Base-by-base conservation (phyloP, 1,284 basidiomycete genomes). In the Fomitiporia mediterranea region DNA sequence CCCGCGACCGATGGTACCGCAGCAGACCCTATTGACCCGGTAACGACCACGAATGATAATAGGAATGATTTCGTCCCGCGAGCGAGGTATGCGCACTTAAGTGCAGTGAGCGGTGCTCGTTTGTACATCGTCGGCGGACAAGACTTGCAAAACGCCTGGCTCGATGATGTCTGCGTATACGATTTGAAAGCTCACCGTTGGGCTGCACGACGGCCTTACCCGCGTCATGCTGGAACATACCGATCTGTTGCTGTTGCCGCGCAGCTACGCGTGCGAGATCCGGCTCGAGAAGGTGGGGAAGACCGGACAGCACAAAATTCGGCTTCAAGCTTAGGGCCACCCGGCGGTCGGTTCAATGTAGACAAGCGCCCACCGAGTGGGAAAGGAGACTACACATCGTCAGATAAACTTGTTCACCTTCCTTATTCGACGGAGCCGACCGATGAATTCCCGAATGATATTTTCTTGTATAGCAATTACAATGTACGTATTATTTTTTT, bases 101-200 rank as follows among this genome's bases (percentile, higher is more conserved):
- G 90, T 30, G 86, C 91, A 7, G 79, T 95, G 42, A 88, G 91
- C 8, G 78, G 86, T 4, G 83, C 89, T 67, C 80, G 86, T 38
- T 80, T 98, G n/a, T 88, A 95, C 69, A 81, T 98, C 65, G 92
- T 96, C 53, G 95, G 95, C 7, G 95, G 95, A 2, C 95, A 98
- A 68, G 91, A 97, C 68, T 82, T 91, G 62, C 84, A 81, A 60
- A 94, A 93, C 67, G 86, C 90, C 44, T 93, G 91, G 88, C 75
- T 94, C n/a, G 91, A 95, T 68, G 92, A 96, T 63, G 81, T 94
- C 56, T 89, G 91, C 68, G 86, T 94, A 8, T 94, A 87, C 62
- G 91, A 97, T 68, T 77, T 98, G 27, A 66, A 76, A 17, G 69
- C 74, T 4, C 81, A 81, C 64, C 74, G 79, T 1, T 97, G 94